phyloP scores from a whole-genome alignment of 116 monocot genomes.

The Dioscorea cayenensis region DNA sequence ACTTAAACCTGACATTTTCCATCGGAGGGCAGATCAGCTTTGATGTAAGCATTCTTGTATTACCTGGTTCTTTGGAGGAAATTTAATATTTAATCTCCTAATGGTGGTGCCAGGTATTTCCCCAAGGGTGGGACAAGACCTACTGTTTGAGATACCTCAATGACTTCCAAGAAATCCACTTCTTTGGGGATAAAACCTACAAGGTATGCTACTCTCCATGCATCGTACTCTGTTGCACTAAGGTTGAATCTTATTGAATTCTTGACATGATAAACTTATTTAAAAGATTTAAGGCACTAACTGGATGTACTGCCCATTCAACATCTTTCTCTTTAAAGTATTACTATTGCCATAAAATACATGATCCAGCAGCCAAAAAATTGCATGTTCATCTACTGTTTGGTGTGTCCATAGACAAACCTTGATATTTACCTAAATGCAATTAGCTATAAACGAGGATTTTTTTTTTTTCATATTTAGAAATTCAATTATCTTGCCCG shows the following conservation, averaged over 20 bases:
- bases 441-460: not conserved
- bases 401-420: not conserved
- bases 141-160: conserved; percentile 83
- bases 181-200: conserved; percentile 97
- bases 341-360: too few relatives aligned
- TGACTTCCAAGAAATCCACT: conserved; percentile 82
- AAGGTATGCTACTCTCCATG: conserved; percentile 41
- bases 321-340: too few relatives aligned
- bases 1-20: conserved; percentile 80
- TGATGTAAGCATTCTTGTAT: conserved; percentile 53
- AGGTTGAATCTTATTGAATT: not conserved
- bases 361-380: not conserved
- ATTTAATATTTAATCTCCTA: not conserved
- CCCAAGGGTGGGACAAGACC: conserved; percentile 97
- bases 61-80: not conserved
- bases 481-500: too few relatives aligned
- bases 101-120: conserved; percentile 61
- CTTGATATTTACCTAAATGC: not conserved
- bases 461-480: not conserved
- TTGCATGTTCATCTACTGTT: not conserved
- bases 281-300: not conserved
- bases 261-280: not conserved
- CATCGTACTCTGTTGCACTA: not conserved
- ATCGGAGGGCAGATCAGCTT: conserved; percentile 99
- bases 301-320: too few relatives aligned